A percentile compares a stretch with the other conserved stretches of the same genome.
These are phyloP conservation scores for Chenopodium quinoa DNA, from an alignment of 148 eudicot genomes.

Conservation along the genomic window DNA sequence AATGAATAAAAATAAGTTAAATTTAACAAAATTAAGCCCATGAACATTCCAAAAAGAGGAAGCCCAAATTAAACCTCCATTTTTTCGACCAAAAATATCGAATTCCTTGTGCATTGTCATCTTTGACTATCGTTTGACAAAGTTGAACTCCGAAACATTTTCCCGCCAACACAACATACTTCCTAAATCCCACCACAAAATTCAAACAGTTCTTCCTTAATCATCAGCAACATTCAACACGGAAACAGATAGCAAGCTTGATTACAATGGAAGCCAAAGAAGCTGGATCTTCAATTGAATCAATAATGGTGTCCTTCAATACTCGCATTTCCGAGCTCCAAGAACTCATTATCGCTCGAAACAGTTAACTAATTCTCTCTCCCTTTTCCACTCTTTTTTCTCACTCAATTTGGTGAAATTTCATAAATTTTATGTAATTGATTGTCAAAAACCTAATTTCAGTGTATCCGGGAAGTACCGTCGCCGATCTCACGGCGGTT, in stretches of 20 bases:
- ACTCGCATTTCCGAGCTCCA: slow-evolving; percentile 73
- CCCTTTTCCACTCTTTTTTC: background rate
- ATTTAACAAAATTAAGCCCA: too few relatives aligned
- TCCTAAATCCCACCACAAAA: background rate
- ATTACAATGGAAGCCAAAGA: slow-evolving; percentile 55
- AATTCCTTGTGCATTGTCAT: too few relatives aligned
- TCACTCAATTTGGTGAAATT: background rate
- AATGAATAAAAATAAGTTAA: too few relatives aligned
- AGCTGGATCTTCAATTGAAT: slow-evolving; percentile 63
- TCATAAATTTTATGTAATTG: background rate
- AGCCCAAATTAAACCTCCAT: too few relatives aligned
- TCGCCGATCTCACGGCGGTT: slow-evolving; percentile 66
- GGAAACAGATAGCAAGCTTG: slow-evolving; percentile 15
- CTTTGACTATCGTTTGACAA: too few relatives aligned
- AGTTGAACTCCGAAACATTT: too few relatives aligned
- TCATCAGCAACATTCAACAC: too few relatives aligned
- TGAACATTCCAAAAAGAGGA: too few relatives aligned
- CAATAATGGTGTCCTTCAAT: slow-evolving; percentile 69
- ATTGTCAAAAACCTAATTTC: background rate
- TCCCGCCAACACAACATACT: slow-evolving; percentile 7
- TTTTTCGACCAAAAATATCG: too few relatives aligned
- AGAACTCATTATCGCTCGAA: slow-evolving; percentile 89
- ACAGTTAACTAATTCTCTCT: slow-evolving; percentile 38
- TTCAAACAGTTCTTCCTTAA: background rate
- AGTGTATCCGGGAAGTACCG: slow-evolving; percentile 85